A percentile compares a stretch with the other conserved stretches of the same genome.
Evolutionary conservation across 2,329 filamentous ascomycete species (phyloP).

Genomic region (Sarocladium oryzae): DNA sequence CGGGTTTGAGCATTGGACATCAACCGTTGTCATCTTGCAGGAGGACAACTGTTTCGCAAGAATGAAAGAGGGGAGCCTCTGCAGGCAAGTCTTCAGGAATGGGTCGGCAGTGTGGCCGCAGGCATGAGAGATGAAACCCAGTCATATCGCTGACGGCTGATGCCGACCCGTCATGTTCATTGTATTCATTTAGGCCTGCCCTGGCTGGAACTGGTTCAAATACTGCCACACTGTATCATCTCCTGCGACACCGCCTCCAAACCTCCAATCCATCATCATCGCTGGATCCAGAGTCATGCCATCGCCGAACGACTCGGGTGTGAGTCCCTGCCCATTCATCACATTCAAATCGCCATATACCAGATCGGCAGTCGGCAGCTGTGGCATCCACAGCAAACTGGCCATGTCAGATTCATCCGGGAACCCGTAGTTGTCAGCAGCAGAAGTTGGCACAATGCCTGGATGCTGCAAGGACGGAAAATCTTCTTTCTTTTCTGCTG

Average conservation of each 20-base stretch:
- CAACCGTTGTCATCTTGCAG: background rate
- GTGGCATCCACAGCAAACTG: background rate
- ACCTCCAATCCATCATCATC: constrained; percentile 32
- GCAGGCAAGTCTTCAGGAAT: too few species aligned
- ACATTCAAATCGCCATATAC: constrained; percentile 4
- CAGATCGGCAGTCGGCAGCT: background rate
- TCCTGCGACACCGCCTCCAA: constrained; percentile 45
- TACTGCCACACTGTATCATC: constrained; percentile 51
- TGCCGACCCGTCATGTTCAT: too few species aligned
- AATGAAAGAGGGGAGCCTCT: too few species aligned
- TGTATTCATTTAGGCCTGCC: background rate
- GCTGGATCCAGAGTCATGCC: constrained; percentile 1
- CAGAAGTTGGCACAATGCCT: background rate
- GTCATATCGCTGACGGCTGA: too few species aligned
- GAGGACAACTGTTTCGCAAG: too few species aligned
- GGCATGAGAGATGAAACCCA: too few species aligned
- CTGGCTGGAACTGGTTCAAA: constrained; percentile 41
- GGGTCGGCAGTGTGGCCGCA: too few species aligned
- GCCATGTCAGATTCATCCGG: background rate
- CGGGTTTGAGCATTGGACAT: background rate
- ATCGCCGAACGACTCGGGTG: constrained; percentile 3
- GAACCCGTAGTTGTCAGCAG: background rate
- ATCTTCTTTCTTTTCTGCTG: background rate
- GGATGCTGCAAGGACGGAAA: background rate
- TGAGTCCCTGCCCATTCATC: constrained; percentile 12